phyloP scores from a whole-genome alignment of 2,329 filamentous ascomycete genomes.

The Neobulgaria alba region DNA sequence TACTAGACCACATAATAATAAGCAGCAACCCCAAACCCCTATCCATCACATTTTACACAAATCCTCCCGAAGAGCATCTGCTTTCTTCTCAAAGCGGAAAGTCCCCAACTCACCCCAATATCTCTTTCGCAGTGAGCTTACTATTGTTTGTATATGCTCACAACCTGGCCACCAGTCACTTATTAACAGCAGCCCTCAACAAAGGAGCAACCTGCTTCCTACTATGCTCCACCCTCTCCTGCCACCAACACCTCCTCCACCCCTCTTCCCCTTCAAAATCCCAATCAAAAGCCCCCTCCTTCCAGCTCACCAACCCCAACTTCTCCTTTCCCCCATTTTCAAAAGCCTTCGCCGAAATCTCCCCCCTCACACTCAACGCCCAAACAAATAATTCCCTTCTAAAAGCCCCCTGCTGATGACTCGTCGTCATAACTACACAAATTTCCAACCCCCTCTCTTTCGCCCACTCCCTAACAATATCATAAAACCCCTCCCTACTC shows the following conservation, averaged over 20 bases:
- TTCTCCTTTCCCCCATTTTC: constrained; percentile 34
- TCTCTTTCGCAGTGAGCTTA: no score
- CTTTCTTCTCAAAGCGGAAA: no score
- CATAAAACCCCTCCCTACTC: constrained; percentile 36
- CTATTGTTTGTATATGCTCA: no score
- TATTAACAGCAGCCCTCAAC: constrained; percentile 42
- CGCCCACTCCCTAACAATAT: constrained; percentile 43
- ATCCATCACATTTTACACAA: no score
- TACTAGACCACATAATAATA: no score
- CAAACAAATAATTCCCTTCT: constrained; percentile 60
- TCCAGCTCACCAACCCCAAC: constrained; percentile 50
- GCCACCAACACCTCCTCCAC: constrained; percentile 57
- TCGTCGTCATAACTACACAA: constrained; percentile 62
- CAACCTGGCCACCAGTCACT: no score
- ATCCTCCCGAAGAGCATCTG: no score
- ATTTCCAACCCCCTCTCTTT: constrained; percentile 52
- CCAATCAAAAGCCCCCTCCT: constrained; percentile 37
- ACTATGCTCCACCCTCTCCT: constrained; percentile 52
- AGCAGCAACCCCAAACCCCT: no score
- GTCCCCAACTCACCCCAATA: no score
- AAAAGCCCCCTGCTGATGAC: constrained; percentile 44
- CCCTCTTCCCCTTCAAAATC: constrained; percentile 33
- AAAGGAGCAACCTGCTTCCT: constrained; percentile 63
- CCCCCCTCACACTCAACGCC: constrained; percentile 44
- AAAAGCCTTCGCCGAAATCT: constrained; percentile 47